Percentiles rank a stretch among this genome's conserved stretches.
These are phyloP conservation scores for Talinum fruticosum DNA, from an alignment of 148 eudicot genomes.

Conservation along the genomic window DNA sequence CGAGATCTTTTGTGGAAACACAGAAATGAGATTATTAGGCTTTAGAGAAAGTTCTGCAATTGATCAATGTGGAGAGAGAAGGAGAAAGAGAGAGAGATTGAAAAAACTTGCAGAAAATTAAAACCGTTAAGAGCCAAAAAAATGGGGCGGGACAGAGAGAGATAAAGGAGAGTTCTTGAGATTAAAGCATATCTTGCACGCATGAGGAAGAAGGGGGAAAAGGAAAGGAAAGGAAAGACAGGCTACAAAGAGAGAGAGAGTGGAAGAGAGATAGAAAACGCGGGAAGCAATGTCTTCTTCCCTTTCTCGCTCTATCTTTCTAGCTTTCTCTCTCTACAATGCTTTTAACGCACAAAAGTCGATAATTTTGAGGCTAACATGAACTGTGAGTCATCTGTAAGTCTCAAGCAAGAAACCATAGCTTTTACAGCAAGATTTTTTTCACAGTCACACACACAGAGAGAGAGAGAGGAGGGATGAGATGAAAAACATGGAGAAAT, in stretches of 20 bases:
- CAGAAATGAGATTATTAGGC: background rate
- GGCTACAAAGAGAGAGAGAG: conserved; percentile 21
- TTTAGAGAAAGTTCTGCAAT: conserved; percentile 11
- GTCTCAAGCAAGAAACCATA: background rate
- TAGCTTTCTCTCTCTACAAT: conserved; percentile 21
- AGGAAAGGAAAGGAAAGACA: conserved; percentile 42
- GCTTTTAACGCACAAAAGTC: conserved; percentile 16
- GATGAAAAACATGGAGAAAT: background rate
- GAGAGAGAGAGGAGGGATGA: background rate
- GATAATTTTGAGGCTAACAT: background rate
- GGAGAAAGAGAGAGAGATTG: conserved; percentile 19
- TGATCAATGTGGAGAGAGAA: conserved; percentile 8
- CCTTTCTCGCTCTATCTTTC: conserved; percentile 5
- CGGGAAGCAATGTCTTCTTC: conserved; percentile 64
- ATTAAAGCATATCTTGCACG: conserved; percentile 82
- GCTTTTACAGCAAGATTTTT: background rate
- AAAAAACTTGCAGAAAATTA: conserved; percentile 49
- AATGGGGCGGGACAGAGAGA: conserved; percentile 15
- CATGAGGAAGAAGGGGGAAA: conserved; percentile 41
- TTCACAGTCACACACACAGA: background rate
- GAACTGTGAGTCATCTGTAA: background rate
- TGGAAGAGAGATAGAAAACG: conserved; percentile 40
- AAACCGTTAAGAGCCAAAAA: conserved; percentile 41
- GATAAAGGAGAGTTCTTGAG: background rate
- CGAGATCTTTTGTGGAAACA: background rate